phyloP scores from a whole-genome alignment of 345 rosid genomes.

The Eucalyptus albens region DNA sequence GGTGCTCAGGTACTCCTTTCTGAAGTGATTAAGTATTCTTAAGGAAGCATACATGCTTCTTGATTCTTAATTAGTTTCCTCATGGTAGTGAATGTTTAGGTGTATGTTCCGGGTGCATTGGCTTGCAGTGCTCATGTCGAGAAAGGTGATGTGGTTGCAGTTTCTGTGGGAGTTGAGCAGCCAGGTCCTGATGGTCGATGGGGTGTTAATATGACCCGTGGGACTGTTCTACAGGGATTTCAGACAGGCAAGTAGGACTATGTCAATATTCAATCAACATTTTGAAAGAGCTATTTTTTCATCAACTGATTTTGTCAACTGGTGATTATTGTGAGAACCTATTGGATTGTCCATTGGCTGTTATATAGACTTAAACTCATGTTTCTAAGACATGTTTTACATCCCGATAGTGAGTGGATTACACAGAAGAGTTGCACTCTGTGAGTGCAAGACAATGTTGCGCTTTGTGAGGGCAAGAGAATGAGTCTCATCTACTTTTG shows the following conservation, averaged over 20 bases:
- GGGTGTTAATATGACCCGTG: conserved; percentile 79
- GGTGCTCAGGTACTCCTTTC: conserved; percentile 69
- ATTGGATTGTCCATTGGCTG: not conserved
- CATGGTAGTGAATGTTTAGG: conserved; percentile 25
- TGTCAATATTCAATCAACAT: not conserved
- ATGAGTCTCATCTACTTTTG: not conserved
- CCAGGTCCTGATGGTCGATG: conserved; percentile 57
- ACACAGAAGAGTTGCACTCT: not conserved
- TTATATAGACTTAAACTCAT: not conserved
- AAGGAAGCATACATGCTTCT: not conserved
- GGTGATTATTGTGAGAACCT: not conserved
- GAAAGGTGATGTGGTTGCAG: conserved; percentile 88
- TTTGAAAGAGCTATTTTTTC: not conserved
- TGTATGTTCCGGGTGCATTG: conserved; percentile 91
- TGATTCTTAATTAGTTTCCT: not conserved
- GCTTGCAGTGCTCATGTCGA: conserved; percentile 98
- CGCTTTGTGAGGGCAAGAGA: not conserved
- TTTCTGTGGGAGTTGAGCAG: conserved; percentile 89
- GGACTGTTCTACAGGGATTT: conserved; percentile 76
- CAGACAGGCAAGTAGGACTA: conserved; percentile 43
- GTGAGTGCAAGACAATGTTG: not conserved
- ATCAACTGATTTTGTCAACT: not conserved
- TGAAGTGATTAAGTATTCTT: not conserved
- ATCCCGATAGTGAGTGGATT: not conserved
- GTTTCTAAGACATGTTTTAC: not conserved